These are phyloP conservation scores for Chloris gayana DNA, from an alignment of 176 grass and related monocot genomes.

Conservation along the genomic window DNA sequence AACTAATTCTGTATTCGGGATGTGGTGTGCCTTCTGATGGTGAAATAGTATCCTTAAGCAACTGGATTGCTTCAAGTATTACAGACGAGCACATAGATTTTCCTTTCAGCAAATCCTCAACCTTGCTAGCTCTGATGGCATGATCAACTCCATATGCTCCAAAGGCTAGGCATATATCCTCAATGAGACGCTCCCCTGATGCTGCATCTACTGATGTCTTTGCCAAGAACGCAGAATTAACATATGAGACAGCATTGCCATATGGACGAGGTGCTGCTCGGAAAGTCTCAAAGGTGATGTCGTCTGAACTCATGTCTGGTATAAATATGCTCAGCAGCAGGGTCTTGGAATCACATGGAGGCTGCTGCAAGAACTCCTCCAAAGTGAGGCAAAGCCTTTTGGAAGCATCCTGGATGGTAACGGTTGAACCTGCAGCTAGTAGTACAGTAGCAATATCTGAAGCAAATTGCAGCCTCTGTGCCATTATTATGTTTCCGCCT, in stretches of 20 bases:
- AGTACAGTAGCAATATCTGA: conserved; percentile 80
- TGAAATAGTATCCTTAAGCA: conserved; percentile 57
- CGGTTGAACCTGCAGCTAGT: conserved; percentile 56
- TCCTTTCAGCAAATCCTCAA: conserved; percentile 74
- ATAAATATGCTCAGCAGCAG: conserved; percentile 71
- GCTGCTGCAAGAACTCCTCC: conserved; percentile 80
- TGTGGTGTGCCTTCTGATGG: conserved; percentile 67
- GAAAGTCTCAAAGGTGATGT: conserved; percentile 73
- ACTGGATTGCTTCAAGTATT: conserved; percentile 56
- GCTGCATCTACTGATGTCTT: conserved; percentile 42
- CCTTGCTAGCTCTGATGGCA: conserved; percentile 62
- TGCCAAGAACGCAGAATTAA: conserved; percentile 83
- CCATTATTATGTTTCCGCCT: conserved; percentile 86
- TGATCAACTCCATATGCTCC: conserved; percentile 72
- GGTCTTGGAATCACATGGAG: conserved; percentile 58
- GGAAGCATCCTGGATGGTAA: conserved; percentile 55
- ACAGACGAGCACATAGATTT: conserved; percentile 55
- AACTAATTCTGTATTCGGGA: conserved; percentile 67
- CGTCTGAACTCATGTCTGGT: conserved; percentile 53
- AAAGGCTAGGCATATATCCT: conserved; percentile 68
- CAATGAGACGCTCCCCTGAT: conserved; percentile 44
- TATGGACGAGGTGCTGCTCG: conserved; percentile 71
- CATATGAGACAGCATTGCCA: conserved; percentile 86
- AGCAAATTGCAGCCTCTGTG: conserved; percentile 58
- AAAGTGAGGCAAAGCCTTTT: conserved; percentile 49